phyloP scores from a whole-genome alignment of 306 rosid species.

The Benincasa hispida region DNA sequence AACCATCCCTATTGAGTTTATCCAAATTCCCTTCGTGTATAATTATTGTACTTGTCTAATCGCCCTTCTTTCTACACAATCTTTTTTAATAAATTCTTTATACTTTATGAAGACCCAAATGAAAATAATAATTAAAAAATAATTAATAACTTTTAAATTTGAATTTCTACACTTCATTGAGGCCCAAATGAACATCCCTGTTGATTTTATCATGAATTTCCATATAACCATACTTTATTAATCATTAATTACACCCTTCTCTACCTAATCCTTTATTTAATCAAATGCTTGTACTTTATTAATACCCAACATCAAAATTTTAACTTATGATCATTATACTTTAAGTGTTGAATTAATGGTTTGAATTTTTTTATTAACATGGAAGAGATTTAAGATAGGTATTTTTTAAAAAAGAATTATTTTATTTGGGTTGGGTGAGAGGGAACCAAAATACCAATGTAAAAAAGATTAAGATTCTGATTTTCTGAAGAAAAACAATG shows the following conservation, averaged over 20 bases:
- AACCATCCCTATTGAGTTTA: neutral
- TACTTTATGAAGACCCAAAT: neutral
- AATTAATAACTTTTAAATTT: neutral
- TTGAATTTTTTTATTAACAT: neutral
- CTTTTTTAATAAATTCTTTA: neutral
- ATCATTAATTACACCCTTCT: neutral
- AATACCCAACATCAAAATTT: neutral
- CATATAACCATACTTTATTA: neutral
- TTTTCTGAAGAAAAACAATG: constrained; percentile 27
- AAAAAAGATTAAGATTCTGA: constrained; percentile 60
- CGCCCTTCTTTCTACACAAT: neutral
- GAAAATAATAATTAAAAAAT: no score
- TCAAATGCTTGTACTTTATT: neutral
- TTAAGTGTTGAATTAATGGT: neutral
- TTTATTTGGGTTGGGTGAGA: neutral
- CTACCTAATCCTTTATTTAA: neutral
- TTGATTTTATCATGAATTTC: neutral
- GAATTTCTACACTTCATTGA: neutral
- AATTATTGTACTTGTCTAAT: neutral
- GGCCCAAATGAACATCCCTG: neutral
- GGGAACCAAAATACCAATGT: constrained; percentile 14
- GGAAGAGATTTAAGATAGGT: neutral
- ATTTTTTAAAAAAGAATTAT: no score
- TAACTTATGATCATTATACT: neutral
- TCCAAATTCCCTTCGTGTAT: neutral